These are phyloP conservation scores for maize (Zea mays) DNA, from an alignment of 176 grass and related monocot genomes.

Conservation along the genomic window DNA sequence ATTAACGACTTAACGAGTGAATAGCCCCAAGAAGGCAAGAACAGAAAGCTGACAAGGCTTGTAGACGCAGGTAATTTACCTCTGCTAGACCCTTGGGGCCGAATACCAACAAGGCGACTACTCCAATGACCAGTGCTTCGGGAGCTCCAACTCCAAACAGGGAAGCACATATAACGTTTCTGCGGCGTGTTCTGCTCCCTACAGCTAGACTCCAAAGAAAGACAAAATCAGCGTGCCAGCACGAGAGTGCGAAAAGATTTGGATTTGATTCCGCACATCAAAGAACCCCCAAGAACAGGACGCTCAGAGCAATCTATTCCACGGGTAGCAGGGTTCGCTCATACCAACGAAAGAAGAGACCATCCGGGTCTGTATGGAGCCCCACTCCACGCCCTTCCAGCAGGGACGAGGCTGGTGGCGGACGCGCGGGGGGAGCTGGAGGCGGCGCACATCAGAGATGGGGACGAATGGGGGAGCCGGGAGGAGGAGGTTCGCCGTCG, in stretches of 20 bases:
- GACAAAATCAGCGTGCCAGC: background rate
- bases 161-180: slow-evolving; percentile 69
- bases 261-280: background rate
- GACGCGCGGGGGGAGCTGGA: background rate
- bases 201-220: slow-evolving; percentile 14
- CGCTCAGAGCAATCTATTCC: background rate
- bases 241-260: background rate
- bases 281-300: background rate
- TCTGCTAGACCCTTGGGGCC: slow-evolving; percentile 97
- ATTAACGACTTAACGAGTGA: background rate
- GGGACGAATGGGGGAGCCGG: slow-evolving; percentile 9
- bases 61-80: slow-evolving; percentile 36
- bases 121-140: slow-evolving; percentile 92
- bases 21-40: background rate
- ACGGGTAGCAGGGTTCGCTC: background rate
- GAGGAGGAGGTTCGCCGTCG: slow-evolving; percentile 20
- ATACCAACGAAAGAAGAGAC: slow-evolving; percentile 23
- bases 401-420: background rate
- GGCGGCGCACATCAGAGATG: slow-evolving; percentile 20
- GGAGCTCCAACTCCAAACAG: slow-evolving; percentile 96
- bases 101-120: slow-evolving; percentile 89
- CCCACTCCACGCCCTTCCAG: background rate
- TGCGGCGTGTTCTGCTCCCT: slow-evolving; percentile 55
- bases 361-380: background rate
- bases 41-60: background rate